Conservation (phyloP, 139 green algal genomes). For the Medakamo hakoo region DNA sequence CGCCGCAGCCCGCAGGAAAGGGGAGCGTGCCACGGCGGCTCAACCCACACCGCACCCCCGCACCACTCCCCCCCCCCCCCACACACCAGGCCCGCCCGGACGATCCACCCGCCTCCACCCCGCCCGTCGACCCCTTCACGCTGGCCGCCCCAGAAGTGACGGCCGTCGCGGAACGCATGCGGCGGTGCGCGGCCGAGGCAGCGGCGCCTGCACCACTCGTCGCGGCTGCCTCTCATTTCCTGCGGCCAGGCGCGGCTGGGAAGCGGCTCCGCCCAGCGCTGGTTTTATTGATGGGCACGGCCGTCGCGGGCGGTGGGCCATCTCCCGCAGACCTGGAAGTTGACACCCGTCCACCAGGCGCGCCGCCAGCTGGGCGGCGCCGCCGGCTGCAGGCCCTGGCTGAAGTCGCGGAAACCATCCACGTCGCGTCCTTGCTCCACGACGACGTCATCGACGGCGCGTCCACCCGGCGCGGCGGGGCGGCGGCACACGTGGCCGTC, state of each 20-base stretch:
- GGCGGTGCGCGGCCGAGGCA: constrained; percentile 53
- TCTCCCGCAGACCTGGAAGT: constrained; percentile 23
- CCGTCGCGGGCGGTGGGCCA: constrained; percentile 33
- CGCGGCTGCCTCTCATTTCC: constrained; percentile 82
- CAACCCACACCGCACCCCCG: too few species aligned
- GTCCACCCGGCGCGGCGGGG: constrained; percentile 51
- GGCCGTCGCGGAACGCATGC: constrained; percentile 59
- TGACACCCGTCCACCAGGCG: constrained; percentile 34
- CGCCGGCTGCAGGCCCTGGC: constrained; percentile 83
- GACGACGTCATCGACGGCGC: constrained; percentile 95
- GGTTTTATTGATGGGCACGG: constrained; percentile 69
- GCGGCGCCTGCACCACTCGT: constrained; percentile 53
- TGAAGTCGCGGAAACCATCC: constrained; percentile 95
- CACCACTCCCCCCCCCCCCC: not conserved
- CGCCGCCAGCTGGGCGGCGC: constrained; percentile 39
- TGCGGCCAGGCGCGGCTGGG: constrained; percentile 65
- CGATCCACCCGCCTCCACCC: not conserved
- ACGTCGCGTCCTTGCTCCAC: constrained; percentile 84
- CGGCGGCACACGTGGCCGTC: constrained; percentile 63
- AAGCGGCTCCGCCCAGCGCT: constrained; percentile 82
- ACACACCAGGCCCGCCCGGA: not conserved
- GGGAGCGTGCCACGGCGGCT: too few species aligned
- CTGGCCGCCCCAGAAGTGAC: constrained; percentile 58
- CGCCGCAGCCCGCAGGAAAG: too few species aligned
- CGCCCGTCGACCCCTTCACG: constrained; percentile 44